Evolutionary conservation across 306 rosid genomes (phyloP), one percentile per base, ranked within the genome.

Genomic region (Begonia peltatifolia): DNA sequence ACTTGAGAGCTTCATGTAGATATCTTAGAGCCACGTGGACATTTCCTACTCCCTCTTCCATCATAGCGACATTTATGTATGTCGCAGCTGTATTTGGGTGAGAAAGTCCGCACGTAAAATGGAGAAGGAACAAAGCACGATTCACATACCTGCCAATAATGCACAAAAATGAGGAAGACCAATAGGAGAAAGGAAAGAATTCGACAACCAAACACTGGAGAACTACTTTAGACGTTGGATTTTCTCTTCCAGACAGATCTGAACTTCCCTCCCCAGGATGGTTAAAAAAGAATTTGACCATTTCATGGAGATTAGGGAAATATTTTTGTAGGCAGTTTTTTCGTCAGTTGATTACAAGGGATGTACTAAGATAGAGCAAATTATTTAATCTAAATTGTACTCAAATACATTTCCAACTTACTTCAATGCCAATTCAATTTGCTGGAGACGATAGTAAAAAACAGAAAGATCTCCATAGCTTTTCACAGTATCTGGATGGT

Each of bases 31-130:
- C 97, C 65, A 85, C 92, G 54, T 90, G 78, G 60, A 85, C 97
- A 56, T 90, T 90, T 57, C 97, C 95, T 81, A 83, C 82, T 52
- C 95, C 95, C 76, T 90, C 97, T 81, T 90, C 97, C 97, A 90
- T 90, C 95, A 90, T 90, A 12, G 97, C 97, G 14, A 90, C 92
- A 47, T 90, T 90, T 56, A 90, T 90, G 67, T 90, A 90, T 46
- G 97, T 90, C 47, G 97, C 97, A 8, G 97, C 97, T 12, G 95
- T 90, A 79, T 90, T 90, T 8, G 97, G 97, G 69, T 90, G 97
- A 36, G 94, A 90, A 22, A 90, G 67, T 17, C 97, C 97, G 35
- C 97, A 90, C 3, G 97, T 80, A 62, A 85, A 90, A 68, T 90
- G 95, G 54, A 90, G 97, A 53, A 90, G 95, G 70, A 83, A 90